These are phyloP conservation scores for Trapa incisa DNA, from an alignment of 345 rosid species.

Conservation along the genomic window DNA sequence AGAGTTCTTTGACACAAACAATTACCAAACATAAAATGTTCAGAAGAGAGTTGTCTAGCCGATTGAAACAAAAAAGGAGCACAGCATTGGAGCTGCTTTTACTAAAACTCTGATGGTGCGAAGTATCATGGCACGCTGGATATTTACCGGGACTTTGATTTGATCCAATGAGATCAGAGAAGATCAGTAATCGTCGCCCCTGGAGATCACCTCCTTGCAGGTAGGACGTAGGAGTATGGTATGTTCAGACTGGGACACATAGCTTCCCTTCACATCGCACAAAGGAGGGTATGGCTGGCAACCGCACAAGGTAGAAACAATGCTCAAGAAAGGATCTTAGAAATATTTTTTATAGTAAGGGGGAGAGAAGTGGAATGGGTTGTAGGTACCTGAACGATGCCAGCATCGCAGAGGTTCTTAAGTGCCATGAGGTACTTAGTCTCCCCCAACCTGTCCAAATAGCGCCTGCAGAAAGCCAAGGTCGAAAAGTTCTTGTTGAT, in stretches of 20 bases:
- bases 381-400: constrained; percentile 67
- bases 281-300: constrained; percentile 89
- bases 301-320: background rate
- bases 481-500: constrained; percentile 92
- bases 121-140: background rate
- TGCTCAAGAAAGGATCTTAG: background rate
- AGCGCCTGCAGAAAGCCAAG: constrained; percentile 81
- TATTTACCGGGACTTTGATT: background rate
- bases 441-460: constrained; percentile 87
- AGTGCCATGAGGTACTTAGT: constrained; percentile 86
- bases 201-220: constrained; percentile 91
- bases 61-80: background rate
- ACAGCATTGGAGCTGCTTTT: background rate
- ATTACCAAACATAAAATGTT: background rate
- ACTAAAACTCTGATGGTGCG: background rate
- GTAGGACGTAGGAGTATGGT: constrained; percentile 84
- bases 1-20: background rate
- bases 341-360: background rate
- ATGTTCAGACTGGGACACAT: constrained; percentile 87
- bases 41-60: background rate
- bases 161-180: background rate
- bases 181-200: constrained; percentile 70
- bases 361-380: background rate
- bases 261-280: constrained; percentile 81
- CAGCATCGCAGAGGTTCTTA: constrained; percentile 80